phyloP scores from a whole-genome alignment of 306 rosid genomes.

The Nissolia schottii region DNA sequence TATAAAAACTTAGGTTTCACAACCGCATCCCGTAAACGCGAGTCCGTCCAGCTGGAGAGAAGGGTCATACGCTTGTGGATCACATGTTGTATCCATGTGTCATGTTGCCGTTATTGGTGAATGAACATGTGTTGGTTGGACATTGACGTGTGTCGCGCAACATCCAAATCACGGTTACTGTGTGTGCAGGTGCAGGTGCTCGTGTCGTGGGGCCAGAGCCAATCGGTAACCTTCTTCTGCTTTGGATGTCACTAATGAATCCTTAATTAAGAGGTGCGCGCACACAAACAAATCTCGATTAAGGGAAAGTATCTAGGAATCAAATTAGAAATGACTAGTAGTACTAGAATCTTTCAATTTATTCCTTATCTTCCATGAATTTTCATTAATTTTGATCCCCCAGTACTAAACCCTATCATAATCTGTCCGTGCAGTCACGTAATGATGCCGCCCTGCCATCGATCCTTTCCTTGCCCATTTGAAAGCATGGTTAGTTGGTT shows the following conservation, averaged over 20 bases:
- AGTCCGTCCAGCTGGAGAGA: neutral
- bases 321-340: too few relatives aligned
- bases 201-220: neutral
- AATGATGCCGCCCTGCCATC: neutral
- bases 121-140: conserved; percentile 17
- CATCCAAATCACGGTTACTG: neutral
- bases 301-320: neutral
- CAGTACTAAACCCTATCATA: neutral
- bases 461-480: too few relatives aligned
- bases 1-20: too few relatives aligned
- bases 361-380: neutral
- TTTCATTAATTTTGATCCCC: neutral
- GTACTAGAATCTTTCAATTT: neutral
- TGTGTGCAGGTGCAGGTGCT: conserved; percentile 25
- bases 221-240: too few relatives aligned
- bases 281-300: neutral
- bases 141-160: conserved; percentile 29
- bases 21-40: too few relatives aligned
- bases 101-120: neutral
- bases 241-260: too few relatives aligned
- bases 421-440: neutral
- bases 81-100: neutral
- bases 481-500: too few relatives aligned
- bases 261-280: neutral
- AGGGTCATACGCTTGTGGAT: conserved; percentile 17